Evolutionary conservation across 75 land plant genomes (phyloP).

Genomic region (Selaginella tamariscina): DNA sequence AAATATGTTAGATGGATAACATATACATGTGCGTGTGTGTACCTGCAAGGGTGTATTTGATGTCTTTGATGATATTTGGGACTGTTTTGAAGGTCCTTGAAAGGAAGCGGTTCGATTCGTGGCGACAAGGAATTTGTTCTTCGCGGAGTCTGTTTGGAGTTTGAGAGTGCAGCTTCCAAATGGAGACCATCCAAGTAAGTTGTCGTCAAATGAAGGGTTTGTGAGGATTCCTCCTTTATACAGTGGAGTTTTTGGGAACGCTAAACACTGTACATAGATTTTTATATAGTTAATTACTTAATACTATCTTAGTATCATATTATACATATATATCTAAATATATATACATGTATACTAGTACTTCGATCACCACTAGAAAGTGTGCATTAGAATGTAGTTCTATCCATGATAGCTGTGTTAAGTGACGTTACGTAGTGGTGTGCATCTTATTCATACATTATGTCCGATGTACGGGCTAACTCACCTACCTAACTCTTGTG

Average conservation of each 20-base stretch:
- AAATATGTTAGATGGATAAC: not conserved
- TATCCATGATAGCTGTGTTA: too few species aligned
- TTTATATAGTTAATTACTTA: not conserved
- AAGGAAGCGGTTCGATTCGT: slow-evolving; percentile 19
- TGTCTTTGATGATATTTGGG: slow-evolving; percentile 28
- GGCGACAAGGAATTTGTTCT: slow-evolving; percentile 39
- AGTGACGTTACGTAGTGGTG: too few species aligned
- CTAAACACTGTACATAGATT: slow-evolving; percentile 36
- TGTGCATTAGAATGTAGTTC: too few species aligned
- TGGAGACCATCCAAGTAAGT: slow-evolving; percentile 21
- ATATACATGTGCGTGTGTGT: not conserved
- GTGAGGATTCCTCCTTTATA: slow-evolving; percentile 56
- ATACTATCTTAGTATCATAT: too few species aligned
- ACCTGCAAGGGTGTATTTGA: slow-evolving; percentile 51
- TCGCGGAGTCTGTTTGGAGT: not conserved
- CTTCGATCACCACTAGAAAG: too few species aligned
- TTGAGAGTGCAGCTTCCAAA: slow-evolving; percentile 13
- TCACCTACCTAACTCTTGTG: too few species aligned
- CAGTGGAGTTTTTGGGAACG: slow-evolving; percentile 38
- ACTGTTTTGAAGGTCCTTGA: slow-evolving; percentile 31
- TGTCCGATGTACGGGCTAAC: too few species aligned
- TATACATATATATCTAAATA: too few species aligned
- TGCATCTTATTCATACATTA: too few species aligned
- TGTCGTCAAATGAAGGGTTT: slow-evolving; percentile 26
- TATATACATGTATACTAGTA: too few species aligned